Conservation (phyloP, 2,329 filamentous ascomycete genomes). For the Botrytis squamosa region DNA sequence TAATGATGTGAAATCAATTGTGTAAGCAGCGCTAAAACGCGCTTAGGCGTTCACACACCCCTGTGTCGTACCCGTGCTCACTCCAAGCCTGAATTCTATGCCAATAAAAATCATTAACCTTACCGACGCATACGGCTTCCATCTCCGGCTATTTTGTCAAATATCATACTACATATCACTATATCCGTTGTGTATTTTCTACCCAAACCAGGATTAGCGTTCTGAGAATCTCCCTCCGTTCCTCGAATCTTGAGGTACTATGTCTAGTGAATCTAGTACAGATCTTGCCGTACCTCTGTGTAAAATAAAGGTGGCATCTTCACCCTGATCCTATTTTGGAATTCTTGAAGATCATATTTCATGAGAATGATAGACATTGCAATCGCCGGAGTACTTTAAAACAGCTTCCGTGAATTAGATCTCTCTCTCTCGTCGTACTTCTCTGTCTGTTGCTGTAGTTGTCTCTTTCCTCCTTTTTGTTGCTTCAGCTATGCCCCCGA, state of each 20-base stretch:
- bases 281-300: background rate
- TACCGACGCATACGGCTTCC: background rate
- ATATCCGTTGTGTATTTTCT: background rate
- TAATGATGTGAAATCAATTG: constrained; percentile 7
- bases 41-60: background rate
- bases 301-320: background rate
- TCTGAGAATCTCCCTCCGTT: background rate
- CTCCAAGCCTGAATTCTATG: background rate
- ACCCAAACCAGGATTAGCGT: background rate
- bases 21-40: background rate
- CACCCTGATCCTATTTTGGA: background rate
- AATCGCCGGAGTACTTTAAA: background rate
- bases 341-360: background rate
- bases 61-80: background rate
- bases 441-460: background rate
- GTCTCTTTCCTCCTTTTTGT: background rate
- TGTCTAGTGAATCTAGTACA: background rate
- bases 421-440: background rate
- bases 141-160: background rate
- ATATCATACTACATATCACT: background rate
- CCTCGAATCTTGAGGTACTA: background rate
- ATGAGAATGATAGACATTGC: background rate
- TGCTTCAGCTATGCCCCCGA: background rate
- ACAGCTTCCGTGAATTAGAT: background rate
- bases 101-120: background rate